Evolutionary conservation across 2,329 filamentous ascomycete genomes (phyloP), one percentile per base, ranked within the genome.

Genomic region (Botrytis aclada): DNA sequence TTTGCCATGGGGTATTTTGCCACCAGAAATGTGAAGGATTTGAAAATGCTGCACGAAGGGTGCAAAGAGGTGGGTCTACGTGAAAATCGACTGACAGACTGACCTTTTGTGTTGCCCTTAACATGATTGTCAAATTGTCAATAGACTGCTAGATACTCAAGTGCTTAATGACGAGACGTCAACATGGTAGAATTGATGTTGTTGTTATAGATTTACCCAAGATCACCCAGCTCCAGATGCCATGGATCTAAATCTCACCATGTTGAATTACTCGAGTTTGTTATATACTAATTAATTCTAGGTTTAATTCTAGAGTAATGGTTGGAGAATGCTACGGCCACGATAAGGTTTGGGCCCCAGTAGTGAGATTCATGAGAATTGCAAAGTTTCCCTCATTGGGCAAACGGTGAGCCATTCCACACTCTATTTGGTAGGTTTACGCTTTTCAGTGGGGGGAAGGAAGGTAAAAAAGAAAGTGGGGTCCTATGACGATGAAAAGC

Each of bases 401-500:
- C 16, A 61, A n/a, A 29, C n/a, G 51, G 41, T 12, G 45, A 47
- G 32, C 37, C 60, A 63, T 39, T 4, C 22, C 22, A 29, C 29
- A 41, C 47, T 32, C 47, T 41, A 51, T 39, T 56, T 41, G 64
- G 47, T 56, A 37, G 63, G 4, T 56, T 67, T 67, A 39, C 16
- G 34, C 8, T 41, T 41, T 41, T 67, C 4, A 29, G 47, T 67
- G 47, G 65, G 47, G 64, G 51, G n/a, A 29, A 56, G 14, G 51
- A 56, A 25, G 54, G 65, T n/a, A 25, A 6, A 32, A 45, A 32
- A 7, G 6, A 32, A 34, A 39, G 29, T 45, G 39, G 70, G 70
- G 62, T 25, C n/a, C 37, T 60, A 72, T 67, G 63, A 72, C 63
- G 70, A 72, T 56, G n/a, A 58, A 72, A 67, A 71, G 69, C 64